Conservation (phyloP, 2,329 filamentous ascomycete species). For the Colletotrichum euphorbiae region DNA sequence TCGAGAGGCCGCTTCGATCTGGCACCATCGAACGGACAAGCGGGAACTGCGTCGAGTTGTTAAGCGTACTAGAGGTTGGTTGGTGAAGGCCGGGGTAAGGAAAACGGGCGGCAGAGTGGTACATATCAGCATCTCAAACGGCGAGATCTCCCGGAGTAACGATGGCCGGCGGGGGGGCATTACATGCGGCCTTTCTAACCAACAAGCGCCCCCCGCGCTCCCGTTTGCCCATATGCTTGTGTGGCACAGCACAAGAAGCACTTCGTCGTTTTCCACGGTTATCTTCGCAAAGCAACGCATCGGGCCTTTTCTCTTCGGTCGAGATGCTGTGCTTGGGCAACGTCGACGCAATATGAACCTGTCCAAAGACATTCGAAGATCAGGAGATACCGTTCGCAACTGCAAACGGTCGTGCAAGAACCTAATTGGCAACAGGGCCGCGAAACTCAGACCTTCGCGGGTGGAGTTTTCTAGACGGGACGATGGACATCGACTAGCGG, state of each 20-base stretch:
- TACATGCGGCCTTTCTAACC: background rate
- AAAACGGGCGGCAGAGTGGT: conserved; percentile 24
- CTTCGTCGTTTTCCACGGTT: background rate
- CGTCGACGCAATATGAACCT: background rate
- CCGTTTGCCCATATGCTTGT: background rate
- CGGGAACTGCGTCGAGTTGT: conserved; percentile 21
- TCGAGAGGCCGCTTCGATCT: background rate
- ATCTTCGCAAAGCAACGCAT: background rate
- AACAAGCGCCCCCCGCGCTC: conserved; percentile 9
- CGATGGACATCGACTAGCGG: conserved; percentile 28
- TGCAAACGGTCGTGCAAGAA: background rate
- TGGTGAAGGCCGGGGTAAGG: conserved; percentile 7
- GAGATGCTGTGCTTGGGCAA: conserved; percentile 1
- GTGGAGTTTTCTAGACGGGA: conserved; percentile 12
- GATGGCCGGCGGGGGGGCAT: background rate
- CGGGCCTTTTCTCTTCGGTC: conserved; percentile 4
- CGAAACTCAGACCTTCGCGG: conserved; percentile 4
- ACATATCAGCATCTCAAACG: conserved; percentile 21
- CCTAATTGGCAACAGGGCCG: conserved; percentile 25
- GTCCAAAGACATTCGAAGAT: background rate
- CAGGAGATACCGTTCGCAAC: background rate
- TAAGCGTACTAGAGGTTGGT: conserved; percentile 1
- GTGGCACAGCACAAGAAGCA: conserved; percentile 15
- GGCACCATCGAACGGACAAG: conserved; percentile 2
- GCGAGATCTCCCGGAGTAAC: conserved; percentile 22